A percentile compares a stretch with the other conserved stretches of the same genome.
Evolutionary conservation across 371 early-diverging fungal species (phyloP).

Genomic region (Saksenaea vasiformis): DNA sequence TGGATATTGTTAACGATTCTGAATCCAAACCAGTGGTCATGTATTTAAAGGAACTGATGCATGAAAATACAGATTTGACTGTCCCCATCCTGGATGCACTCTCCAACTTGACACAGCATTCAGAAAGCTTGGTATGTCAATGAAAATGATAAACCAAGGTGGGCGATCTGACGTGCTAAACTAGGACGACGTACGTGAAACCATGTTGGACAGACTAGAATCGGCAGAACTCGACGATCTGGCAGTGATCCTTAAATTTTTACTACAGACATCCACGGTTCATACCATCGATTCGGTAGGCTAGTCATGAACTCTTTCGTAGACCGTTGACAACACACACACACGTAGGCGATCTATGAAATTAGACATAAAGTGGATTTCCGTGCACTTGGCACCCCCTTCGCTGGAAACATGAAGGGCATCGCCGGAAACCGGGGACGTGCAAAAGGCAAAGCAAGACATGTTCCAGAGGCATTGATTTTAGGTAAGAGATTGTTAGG

Average conservation of each 20-base stretch:
- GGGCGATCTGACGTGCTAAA: neutral
- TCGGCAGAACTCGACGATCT: slow-evolving; percentile 73
- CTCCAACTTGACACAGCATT: slow-evolving; percentile 66
- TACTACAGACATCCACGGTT: slow-evolving; percentile 66
- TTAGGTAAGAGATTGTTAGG: slow-evolving; percentile 35
- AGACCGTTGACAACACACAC: neutral
- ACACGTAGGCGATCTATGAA: slow-evolving; percentile 43
- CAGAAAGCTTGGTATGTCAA: slow-evolving; percentile 47
- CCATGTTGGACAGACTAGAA: slow-evolving; percentile 62
- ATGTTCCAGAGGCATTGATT: slow-evolving; percentile 59
- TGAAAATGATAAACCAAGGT: no score
- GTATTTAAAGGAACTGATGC: slow-evolving; percentile 67
- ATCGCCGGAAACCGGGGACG: neutral
- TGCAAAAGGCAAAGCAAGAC: slow-evolving; percentile 15
- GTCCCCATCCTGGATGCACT: slow-evolving; percentile 78
- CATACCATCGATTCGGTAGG: slow-evolving; percentile 39
- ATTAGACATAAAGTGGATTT: slow-evolving; percentile 64
- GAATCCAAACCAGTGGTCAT: slow-evolving; percentile 69
- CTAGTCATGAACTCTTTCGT: neutral
- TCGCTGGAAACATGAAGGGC: slow-evolving; percentile 13
- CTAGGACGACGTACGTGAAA: slow-evolving; percentile 56
- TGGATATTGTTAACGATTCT: slow-evolving; percentile 79
- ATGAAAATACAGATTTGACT: slow-evolving; percentile 59
- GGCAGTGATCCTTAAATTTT: slow-evolving; percentile 71
- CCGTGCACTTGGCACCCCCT: slow-evolving; percentile 45